Evolutionary conservation across 177 flowering plant species (phyloP), one percentile per base, ranked within the genome.

Genomic region (Vitis hybrid): DNA sequence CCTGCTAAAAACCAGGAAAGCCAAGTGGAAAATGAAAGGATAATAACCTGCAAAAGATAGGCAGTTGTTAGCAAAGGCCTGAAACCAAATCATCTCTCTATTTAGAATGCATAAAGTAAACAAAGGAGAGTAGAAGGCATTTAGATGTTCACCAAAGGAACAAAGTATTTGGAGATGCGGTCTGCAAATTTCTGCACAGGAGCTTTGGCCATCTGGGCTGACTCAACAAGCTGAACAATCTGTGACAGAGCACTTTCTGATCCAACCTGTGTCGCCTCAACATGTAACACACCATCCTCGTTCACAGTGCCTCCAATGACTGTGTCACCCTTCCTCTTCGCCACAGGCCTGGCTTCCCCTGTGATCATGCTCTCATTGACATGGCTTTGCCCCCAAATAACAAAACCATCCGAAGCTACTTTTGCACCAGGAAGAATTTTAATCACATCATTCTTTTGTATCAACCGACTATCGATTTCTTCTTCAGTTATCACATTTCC

Each of bases 351-450:
- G 13, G 97, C 79, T 72, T 93, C 98, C 64, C 98, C 98, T 3
- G 97, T 93, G 18, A 92, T 84, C 97, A 92, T 92, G 79, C 97
- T 90, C 80, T 92, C 95, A 78, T 89, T 89, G 5, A 92, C 92
- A 77, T 91, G 87, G 74, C 98, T 89, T 65, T 86, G 88, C 2
- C 98, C 98, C 91, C 92, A 85, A 51, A 85, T 66, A 39, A 93
- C 93, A 68, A 73, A 68, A 13, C 97, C 97, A 82, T 94, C 97
- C 12, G 89, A 83, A 66, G 97, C 91, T 11, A 94, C 90, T 76
- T 92, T 94, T 45, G 87, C 86, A 59, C 98, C 98, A n/a, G 97
- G 97, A 20, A 82, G 48, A 51, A 92, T 75, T 65, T 92, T 94
- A 10, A 94, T 78, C 68, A 88, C 80, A 62, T 94, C 97, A 70